Base-by-base conservation (phyloP, 176 grass and related monocot species). In the Tuctoria greenei region DNA sequence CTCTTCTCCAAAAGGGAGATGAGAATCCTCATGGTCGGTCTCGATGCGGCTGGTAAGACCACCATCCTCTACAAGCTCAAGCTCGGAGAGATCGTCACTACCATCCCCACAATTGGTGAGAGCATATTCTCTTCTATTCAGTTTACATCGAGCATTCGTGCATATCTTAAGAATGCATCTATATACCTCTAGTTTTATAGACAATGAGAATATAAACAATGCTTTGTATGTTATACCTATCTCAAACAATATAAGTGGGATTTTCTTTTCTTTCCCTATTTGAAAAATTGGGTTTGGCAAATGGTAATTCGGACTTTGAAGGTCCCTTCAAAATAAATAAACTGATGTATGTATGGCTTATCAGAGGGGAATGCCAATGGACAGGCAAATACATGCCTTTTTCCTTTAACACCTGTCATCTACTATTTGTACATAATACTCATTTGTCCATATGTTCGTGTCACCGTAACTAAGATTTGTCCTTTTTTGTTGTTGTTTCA, bases 81-180 rank as follows among this genome's bases (percentile, higher is more conserved):
- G 31, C 31, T 31, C 31, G 31, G 31, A 31, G 31, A 31, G 31
- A 31, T 31, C 31, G 31, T 31, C 31, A 31, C 31, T 31, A 31
- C 31, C 31, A 31, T 31, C 31, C 31, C 31, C 2, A 31, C 31
- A 31, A 31, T 31, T 31, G 31, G 31, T 31, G 74, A 87, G 80
- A 40, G 18, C 1, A 28, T 70, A 34, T 59, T 70, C 10, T 72
- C 8, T 81, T 6, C 18, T 2, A 26, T 66, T 24, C 2, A 18
- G 4, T 20, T 59, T 67, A 28, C 0, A 9, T 69, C 23, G 27
- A 55, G 24, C 15, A 69, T 35, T 65, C 1, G 15, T 55, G 34
- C 20, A 46, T 65, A 66, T 60, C 12, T 34, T 79, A 66, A 46
- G 65, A 79, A 60, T 69, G 23, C 31, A 52, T 27, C 21, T 21